Evolutionary conservation across 1,284 basidiomycete genomes (phyloP).

Genomic region (Austroboletus niveus): DNA sequence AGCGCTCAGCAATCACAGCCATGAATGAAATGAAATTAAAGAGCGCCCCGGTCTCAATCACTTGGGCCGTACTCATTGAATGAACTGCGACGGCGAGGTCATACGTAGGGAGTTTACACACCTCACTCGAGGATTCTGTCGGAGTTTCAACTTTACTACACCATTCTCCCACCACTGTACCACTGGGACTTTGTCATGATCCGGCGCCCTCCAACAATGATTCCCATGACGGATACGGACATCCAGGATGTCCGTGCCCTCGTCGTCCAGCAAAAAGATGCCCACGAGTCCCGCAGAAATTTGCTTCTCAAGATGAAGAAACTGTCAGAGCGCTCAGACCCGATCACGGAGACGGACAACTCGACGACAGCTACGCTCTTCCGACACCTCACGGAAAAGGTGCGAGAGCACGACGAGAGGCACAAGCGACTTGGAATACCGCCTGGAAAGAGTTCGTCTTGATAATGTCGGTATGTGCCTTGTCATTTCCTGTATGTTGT

Average conservation of each 20-base stretch:
- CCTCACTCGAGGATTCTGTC: no score
- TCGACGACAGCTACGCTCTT: conserved; percentile 39
- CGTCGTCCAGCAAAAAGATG: conserved; percentile 52
- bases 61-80: no score
- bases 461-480: no score
- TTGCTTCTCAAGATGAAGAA: conserved; percentile 44
- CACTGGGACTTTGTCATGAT: conserved; percentile 53
- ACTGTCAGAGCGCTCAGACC: conserved; percentile 41
- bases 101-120: no score
- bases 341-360: conserved; percentile 30
- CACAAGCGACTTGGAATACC: conserved; percentile 42
- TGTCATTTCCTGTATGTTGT: no score
- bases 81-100: no score
- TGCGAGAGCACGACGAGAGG: conserved; percentile 35
- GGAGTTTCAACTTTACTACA: no score
- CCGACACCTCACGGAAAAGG: conserved; percentile 35
- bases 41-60: no score
- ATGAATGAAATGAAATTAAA: no score
- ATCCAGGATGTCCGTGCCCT: conserved; percentile 71
- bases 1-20: no score
- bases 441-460: no score
- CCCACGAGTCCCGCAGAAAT: conserved; percentile 40
- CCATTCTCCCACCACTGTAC: no score
- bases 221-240: conserved; percentile 69
- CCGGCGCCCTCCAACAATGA: conserved; percentile 69